Base-by-base conservation (phyloP, 257 asterid species). In the Solanum verrucosum region DNA sequence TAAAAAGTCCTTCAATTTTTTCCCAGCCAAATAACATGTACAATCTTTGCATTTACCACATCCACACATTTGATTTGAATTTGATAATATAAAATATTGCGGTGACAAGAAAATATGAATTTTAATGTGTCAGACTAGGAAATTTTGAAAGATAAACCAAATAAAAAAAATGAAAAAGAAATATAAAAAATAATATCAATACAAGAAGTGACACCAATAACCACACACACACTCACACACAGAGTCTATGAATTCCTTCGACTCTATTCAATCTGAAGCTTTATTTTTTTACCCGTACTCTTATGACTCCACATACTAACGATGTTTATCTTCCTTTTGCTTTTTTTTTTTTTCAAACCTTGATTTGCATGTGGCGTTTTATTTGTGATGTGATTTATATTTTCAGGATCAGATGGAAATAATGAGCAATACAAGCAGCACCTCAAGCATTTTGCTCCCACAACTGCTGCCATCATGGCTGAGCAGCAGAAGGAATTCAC, bases 401-500 rank as follows among this genome's bases (percentile, higher is more conserved):
- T 84, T 89, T 86, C 91, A 94, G 98, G 92, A 67, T 89, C 90
- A 81, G 90, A 90, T 89, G 94, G 92, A 88, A 91, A 88, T 86
- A 90, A 67, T 15, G 91, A 40, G 86, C 94, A 56, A 88, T 94
- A 89, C 84, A 91, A 90, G 85, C 94, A 91, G 87, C 87, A 87
- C 46, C 87, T 73, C 37, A 87, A 91, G 63, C 59, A 81, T 87
- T 71, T 68, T 79, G 86, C 87, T 56, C 29, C 93, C 60, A 60
- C 90, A 86, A 46, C 88, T 8, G 6, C 72, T 14, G 79, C 87
- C 7, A 49, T 84, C 79, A 77, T 77, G 27, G 88, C 88, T 18
- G 86, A 85, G 87, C 93, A 90, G 71, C 89, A 93, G 71, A 94
- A 93, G 95, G 96, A 95, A 89, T 94, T 93, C 86, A 94, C 93